Conservation (phyloP, 768 basidiomycete species). For the Lentinula sp. region DNA sequence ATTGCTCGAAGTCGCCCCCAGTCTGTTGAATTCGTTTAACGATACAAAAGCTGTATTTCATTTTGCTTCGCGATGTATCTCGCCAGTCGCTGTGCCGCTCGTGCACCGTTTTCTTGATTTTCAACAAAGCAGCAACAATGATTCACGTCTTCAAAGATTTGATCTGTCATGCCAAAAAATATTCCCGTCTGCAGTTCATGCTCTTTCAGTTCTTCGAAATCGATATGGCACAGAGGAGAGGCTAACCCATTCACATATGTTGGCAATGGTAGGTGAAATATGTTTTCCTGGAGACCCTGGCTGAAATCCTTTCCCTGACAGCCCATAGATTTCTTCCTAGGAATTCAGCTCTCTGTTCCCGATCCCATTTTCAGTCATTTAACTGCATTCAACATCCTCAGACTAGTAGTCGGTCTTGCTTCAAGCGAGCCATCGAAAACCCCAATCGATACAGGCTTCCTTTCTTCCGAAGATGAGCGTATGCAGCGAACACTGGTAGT, state of each 20-base stretch:
- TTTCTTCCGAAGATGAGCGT: neutral
- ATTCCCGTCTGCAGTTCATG: constrained; percentile 10
- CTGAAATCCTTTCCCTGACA: constrained; percentile 21
- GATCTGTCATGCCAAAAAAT: neutral
- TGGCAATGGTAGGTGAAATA: constrained; percentile 36
- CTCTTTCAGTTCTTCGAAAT: constrained; percentile 8
- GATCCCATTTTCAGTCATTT: neutral
- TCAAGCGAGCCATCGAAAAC: neutral
- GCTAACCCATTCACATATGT: constrained; percentile 30
- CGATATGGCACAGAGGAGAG: constrained; percentile 16
- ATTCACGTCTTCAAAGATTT: neutral
- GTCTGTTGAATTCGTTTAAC: constrained; percentile 13
- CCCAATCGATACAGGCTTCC: neutral
- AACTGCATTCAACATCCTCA: constrained; percentile 14
- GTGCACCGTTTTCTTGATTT: constrained; percentile 9
- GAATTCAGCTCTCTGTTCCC: constrained; percentile 22
- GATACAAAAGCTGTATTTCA: constrained; percentile 19
- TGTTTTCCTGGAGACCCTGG: constrained; percentile 10
- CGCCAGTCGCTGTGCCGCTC: constrained; percentile 14
- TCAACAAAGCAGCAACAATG: neutral
- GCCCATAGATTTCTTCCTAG: constrained; percentile 48
- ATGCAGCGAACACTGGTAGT: neutral
- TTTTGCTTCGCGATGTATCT: constrained; percentile 30
- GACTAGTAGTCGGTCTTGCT: neutral
- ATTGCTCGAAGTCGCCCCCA: constrained; percentile 32